Evolutionary conservation across 2,329 filamentous ascomycete genomes (phyloP).

Genomic region (Aspergillus ochraceus): DNA sequence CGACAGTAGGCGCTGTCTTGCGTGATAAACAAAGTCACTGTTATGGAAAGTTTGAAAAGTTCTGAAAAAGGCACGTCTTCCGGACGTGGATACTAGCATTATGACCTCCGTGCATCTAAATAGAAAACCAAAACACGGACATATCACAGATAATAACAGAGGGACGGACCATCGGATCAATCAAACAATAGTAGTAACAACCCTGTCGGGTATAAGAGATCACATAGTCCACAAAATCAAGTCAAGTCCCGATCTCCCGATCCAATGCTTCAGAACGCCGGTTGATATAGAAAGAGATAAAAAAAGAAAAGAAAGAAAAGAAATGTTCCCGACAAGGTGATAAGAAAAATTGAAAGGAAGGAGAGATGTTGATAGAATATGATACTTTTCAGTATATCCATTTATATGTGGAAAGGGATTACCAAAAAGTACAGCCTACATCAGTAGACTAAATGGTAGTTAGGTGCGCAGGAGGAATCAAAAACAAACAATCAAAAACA

Average conservation of each 20-base stretch:
- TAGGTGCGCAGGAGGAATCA: slow-evolving; percentile 8
- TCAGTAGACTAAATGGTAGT: slow-evolving; percentile 8
- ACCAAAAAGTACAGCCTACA: slow-evolving; percentile 13
- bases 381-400: slow-evolving; percentile 22
- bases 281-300: slow-evolving; percentile 16
- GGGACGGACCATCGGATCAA: slow-evolving; percentile 13
- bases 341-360: slow-evolving; percentile 11
- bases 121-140: slow-evolving; percentile 2
- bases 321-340: slow-evolving; percentile 17
- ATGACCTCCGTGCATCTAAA: slow-evolving; percentile 17
- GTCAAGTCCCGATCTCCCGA: slow-evolving; percentile 30
- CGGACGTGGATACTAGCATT: slow-evolving; percentile 18
- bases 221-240: slow-evolving; percentile 24
- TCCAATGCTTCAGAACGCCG: slow-evolving; percentile 39
- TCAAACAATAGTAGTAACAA: slow-evolving; percentile 2
- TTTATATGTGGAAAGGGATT: slow-evolving; percentile 18
- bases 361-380: not conserved
- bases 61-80: slow-evolving; percentile 7
- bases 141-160: slow-evolving; percentile 17
- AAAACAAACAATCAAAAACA: slow-evolving; percentile 8
- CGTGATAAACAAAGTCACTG: not conserved
- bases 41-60: not conserved
- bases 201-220: slow-evolving; percentile 16
- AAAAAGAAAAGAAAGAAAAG: slow-evolving; percentile 11
- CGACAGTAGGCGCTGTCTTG: too few species aligned